Evolutionary conservation across 305 asterid species (phyloP).

Genomic region (Salvia sclarea): DNA sequence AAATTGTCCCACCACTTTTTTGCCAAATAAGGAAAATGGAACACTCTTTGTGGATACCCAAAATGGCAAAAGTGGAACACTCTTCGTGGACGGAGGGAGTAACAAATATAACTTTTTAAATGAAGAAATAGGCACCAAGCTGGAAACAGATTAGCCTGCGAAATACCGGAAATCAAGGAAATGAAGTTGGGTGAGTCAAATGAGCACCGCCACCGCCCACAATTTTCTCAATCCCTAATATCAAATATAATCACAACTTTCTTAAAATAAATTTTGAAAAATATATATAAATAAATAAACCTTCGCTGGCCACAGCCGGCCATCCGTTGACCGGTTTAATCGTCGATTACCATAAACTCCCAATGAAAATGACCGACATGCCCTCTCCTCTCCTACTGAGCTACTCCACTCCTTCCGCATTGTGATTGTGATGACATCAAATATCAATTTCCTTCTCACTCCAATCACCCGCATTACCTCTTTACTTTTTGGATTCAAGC

Average conservation of each 20-base stretch:
- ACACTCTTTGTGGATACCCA: too few species aligned
- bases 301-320: constrained; percentile 35
- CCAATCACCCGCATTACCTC: not conserved
- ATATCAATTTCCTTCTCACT: not conserved
- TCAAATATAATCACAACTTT: not conserved
- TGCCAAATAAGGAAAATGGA: too few species aligned
- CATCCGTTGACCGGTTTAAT: constrained; percentile 17
- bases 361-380: not conserved
- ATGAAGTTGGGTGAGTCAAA: not conserved
- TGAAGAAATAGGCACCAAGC: not conserved
- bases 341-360: not conserved
- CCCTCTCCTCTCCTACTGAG: not conserved
- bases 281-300: not conserved
- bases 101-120: too few species aligned
- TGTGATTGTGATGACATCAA: not conserved
- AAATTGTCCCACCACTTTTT: too few species aligned
- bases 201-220: constrained; percentile 35
- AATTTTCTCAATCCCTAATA: not conserved
- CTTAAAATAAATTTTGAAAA: not conserved
- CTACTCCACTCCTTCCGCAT: not conserved
- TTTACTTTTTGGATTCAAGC: constrained; percentile 4
- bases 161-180: constrained; percentile 27
- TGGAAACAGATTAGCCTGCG: constrained; percentile 15
- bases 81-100: too few species aligned
- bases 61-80: too few species aligned